These are phyloP conservation scores for Colletotrichum eleusines DNA, from an alignment of 2,329 filamentous ascomycete species.

Conservation along the genomic window DNA sequence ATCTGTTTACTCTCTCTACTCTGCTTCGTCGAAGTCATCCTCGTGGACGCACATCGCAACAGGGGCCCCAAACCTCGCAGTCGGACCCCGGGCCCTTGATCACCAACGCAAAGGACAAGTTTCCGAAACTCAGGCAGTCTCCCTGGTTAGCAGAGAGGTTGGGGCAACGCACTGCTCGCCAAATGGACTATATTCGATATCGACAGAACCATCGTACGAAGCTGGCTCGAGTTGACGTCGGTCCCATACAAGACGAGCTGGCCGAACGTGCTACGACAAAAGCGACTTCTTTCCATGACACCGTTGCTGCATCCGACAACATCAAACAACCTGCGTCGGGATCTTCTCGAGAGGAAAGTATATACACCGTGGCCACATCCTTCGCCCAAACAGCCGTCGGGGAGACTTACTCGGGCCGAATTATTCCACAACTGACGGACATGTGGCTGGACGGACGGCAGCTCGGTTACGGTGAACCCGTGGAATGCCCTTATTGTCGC, in stretches of 20 bases:
- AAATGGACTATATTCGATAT: conserved; percentile 20
- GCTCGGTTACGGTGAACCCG: conserved; percentile 1
- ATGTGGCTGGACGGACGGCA: conserved; percentile 18
- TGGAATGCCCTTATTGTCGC: conserved; percentile 32
- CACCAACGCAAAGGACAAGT: conserved; percentile 9
- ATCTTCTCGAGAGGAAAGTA: background rate
- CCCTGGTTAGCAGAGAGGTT: conserved; percentile 12
- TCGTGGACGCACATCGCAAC: background rate
- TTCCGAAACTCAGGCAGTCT: conserved; percentile 22
- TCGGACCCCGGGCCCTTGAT: conserved; percentile 1
- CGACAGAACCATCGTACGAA: conserved; percentile 10
- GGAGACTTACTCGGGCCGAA: background rate
- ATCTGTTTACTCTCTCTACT: conserved; percentile 17
- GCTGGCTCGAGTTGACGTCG: background rate
- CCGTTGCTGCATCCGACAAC: background rate
- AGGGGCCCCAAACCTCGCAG: background rate
- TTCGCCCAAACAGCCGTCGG: conserved; percentile 8
- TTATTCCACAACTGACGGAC: background rate
- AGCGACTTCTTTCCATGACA: conserved; percentile 14
- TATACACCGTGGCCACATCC: conserved; percentile 13
- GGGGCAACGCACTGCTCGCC: background rate
- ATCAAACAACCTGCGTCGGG: background rate
- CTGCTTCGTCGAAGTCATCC: conserved; percentile 14
- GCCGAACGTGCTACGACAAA: conserved; percentile 7
- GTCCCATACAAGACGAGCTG: background rate